These are phyloP conservation scores for Apophysomyces ossiformis DNA, from an alignment of 371 early-diverging fungal genomes.

Conservation along the genomic window DNA sequence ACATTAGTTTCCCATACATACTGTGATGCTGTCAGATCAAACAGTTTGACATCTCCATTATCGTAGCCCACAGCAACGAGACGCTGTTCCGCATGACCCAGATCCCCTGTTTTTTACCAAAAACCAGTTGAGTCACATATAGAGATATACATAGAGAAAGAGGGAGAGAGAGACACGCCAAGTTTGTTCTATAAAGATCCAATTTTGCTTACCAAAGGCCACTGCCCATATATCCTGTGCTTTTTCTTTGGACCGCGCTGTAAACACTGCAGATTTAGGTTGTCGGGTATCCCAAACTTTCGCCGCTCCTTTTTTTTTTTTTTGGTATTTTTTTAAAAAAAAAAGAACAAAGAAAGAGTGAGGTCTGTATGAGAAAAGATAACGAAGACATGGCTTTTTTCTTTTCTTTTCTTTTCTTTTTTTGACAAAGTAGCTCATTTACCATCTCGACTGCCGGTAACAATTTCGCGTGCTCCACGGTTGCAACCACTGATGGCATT, in stretches of 20 bases:
- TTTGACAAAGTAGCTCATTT: slow-evolving; percentile 4
- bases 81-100: slow-evolving; percentile 17
- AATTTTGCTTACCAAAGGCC: slow-evolving; percentile 62
- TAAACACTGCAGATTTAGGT: slow-evolving; percentile 66
- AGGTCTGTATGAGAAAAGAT: too few species aligned
- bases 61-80: slow-evolving; percentile 77
- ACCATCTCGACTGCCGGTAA: slow-evolving; percentile 81
- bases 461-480: slow-evolving; percentile 70
- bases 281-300: slow-evolving; percentile 86
- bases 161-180: too few species aligned
- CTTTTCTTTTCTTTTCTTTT: neutral
- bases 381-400: neutral
- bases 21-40: slow-evolving; percentile 67
- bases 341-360: too few species aligned
- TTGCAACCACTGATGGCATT: slow-evolving; percentile 77
- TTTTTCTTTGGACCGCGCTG: slow-evolving; percentile 55
- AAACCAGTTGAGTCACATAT: neutral
- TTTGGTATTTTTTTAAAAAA: slow-evolving; percentile 14
- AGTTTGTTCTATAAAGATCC: neutral
- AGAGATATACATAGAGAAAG: neutral
- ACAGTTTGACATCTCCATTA: slow-evolving; percentile 78
- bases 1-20: slow-evolving; percentile 77
- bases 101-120: neutral
- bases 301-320: slow-evolving; percentile 50
- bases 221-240: slow-evolving; percentile 80